A percentile compares a stretch with the other conserved stretches of the same genome.
Conservation (phyloP, 352 stramenopile species). For the Phytophthora brassicae region DNA sequence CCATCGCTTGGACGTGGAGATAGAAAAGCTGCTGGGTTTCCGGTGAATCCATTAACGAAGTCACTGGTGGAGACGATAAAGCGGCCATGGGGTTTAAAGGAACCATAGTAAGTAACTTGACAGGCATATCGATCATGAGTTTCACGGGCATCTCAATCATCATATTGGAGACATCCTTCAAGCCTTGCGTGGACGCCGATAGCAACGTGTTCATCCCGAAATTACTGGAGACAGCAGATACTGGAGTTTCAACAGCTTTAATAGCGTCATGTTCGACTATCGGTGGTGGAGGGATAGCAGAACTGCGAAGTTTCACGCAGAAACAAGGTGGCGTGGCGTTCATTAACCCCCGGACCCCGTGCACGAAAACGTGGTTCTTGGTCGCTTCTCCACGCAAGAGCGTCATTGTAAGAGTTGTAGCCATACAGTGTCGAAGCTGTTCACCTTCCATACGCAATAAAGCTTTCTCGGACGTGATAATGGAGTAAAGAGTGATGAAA, state of each 20-base stretch:
- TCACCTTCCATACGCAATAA: slow-evolving; percentile 74
- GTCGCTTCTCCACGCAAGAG: slow-evolving; percentile 33
- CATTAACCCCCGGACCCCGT: slow-evolving; percentile 52
- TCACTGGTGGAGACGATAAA: slow-evolving; percentile 34
- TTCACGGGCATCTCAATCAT: slow-evolving; percentile 80
- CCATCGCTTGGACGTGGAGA: slow-evolving; percentile 56
- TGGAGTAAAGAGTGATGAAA: slow-evolving; percentile 51
- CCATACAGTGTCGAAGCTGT: slow-evolving; percentile 73
- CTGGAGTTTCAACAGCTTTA: not conserved
- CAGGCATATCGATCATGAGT: slow-evolving; percentile 44
- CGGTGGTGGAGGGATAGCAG: slow-evolving; percentile 22
- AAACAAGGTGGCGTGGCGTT: slow-evolving; percentile 67
- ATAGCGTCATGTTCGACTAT: not conserved
- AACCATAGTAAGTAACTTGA: slow-evolving; percentile 36
- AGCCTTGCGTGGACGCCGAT: slow-evolving; percentile 62
- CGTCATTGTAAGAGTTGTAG: slow-evolving; percentile 51
- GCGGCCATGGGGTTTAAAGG: slow-evolving; percentile 27
- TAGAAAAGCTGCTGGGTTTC: slow-evolving; percentile 54
- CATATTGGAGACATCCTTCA: slow-evolving; percentile 63
- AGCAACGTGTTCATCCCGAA: slow-evolving; percentile 56
- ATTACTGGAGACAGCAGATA: not conserved
- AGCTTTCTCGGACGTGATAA: slow-evolving; percentile 58
- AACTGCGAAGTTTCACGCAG: slow-evolving; percentile 51
- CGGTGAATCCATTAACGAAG: slow-evolving; percentile 29
- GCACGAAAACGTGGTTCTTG: slow-evolving; percentile 35